A percentile compares a stretch with the other conserved stretches of the same genome.
Conservation (phyloP, 371 early-diverging fungal species). For the Actinomortierella ambigua region DNA sequence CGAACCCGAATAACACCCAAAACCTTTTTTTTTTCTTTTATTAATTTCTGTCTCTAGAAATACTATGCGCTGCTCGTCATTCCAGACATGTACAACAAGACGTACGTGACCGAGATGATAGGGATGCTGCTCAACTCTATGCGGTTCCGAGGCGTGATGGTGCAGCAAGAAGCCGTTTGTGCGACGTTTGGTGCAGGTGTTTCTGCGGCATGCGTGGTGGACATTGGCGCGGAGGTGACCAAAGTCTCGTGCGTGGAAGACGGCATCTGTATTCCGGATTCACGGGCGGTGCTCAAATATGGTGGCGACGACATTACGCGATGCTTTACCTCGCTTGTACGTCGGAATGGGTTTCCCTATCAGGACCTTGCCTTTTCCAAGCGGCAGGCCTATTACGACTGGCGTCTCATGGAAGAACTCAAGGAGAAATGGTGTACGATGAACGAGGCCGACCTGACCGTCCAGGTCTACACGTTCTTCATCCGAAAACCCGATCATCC, state of each 20-base stretch:
- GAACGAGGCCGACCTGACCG: constrained; percentile 82
- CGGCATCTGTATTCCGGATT: constrained; percentile 76
- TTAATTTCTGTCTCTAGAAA: constrained; percentile 29
- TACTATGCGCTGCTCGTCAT: constrained; percentile 79
- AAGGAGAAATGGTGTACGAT: constrained; percentile 84
- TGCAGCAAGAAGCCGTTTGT: constrained; percentile 82
- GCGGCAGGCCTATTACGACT: constrained; percentile 55
- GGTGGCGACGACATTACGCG: constrained; percentile 90
- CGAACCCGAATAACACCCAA: not conserved
- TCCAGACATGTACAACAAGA: constrained; percentile 74
- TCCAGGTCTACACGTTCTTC: constrained; percentile 82
- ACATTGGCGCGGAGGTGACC: constrained; percentile 90
- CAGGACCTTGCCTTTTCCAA: constrained; percentile 62
- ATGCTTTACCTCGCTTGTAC: constrained; percentile 70
- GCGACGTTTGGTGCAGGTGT: constrained; percentile 91
- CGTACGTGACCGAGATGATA: constrained; percentile 67
- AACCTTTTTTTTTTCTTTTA: constrained; percentile 6
- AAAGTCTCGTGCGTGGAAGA: constrained; percentile 86
- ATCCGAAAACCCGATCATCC: constrained; percentile 72
- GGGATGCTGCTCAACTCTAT: constrained; percentile 74
- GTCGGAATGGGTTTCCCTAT: constrained; percentile 79
- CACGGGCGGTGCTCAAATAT: constrained; percentile 61
- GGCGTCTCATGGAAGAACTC: constrained; percentile 71
- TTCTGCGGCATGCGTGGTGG: constrained; percentile 85
- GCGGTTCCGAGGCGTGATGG: constrained; percentile 74